Evolutionary conservation across 495 filamentous ascomycete genomes (phyloP).

Genomic region (Lepidopterella palustris): DNA sequence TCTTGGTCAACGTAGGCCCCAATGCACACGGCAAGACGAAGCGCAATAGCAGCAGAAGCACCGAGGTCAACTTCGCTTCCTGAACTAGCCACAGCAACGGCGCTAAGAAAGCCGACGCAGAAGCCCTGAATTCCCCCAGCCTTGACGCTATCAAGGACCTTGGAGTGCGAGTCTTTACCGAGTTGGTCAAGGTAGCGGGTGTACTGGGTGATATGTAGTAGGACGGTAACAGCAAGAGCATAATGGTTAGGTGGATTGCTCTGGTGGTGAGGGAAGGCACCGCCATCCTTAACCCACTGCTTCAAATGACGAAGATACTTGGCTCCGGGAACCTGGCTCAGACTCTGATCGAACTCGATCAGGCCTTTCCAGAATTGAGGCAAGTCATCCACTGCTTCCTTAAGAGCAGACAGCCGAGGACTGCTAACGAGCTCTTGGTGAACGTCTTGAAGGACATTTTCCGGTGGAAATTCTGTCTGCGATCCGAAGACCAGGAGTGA

Average conservation of each 20-base stretch:
- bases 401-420: not conserved
- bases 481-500: not conserved
- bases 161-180: not conserved
- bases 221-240: not conserved
- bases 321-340: not conserved
- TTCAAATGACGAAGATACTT: not conserved
- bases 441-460: not conserved
- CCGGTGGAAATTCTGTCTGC: not conserved
- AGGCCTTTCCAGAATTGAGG: not conserved
- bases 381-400: not conserved
- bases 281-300: not conserved
- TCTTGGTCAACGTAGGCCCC: not conserved
- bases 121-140: constrained; percentile 7
- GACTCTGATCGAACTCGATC: not conserved
- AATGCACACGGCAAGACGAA: constrained; percentile 6
- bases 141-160: too few species aligned
- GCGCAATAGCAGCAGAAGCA: not conserved
- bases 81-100: not conserved
- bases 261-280: not conserved
- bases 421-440: not conserved
- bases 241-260: not conserved
- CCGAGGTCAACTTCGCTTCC: not conserved
- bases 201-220: not conserved
- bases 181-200: not conserved
- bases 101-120: constrained; percentile 5